Evolutionary conservation across 2,329 filamentous ascomycete species (phyloP).

Genomic region (Trichoderma aggressivum): DNA sequence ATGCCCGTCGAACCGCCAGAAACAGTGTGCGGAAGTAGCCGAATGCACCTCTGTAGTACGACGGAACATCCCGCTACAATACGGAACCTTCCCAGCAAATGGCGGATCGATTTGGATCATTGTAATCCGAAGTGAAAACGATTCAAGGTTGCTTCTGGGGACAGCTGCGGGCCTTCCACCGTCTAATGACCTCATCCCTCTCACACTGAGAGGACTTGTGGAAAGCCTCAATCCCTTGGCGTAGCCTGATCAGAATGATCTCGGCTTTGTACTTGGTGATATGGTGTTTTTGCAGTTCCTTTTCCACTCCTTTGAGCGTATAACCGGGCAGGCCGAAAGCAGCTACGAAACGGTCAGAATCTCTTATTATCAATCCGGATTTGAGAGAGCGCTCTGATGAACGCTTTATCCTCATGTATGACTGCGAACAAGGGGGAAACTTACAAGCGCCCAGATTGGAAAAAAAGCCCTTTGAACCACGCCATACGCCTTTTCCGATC

Average conservation of each 20-base stretch:
- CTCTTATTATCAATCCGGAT: neutral
- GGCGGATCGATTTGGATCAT: neutral
- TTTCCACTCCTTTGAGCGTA: conserved; percentile 51
- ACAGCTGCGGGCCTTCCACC: conserved; percentile 25
- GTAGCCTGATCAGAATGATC: conserved; percentile 31
- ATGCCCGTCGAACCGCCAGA: neutral
- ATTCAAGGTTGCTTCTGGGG: neutral
- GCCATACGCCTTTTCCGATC: conserved; percentile 56
- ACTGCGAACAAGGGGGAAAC: neutral
- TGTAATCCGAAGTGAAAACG: neutral
- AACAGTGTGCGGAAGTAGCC: neutral
- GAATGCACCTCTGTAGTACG: neutral
- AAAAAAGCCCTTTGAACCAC: conserved; percentile 41
- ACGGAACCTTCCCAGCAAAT: neutral
- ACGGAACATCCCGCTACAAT: neutral
- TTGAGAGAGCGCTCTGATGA: neutral
- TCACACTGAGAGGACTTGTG: conserved; percentile 23
- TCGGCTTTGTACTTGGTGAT: conserved; percentile 34
- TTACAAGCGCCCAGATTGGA: conserved; percentile 42
- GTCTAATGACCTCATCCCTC: conserved; percentile 26
- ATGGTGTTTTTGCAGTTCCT: conserved; percentile 40
- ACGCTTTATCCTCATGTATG: neutral
- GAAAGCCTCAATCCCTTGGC: conserved; percentile 32
- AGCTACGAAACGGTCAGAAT: conserved; percentile 29
- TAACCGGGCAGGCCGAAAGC: conserved; percentile 49